Evolutionary conservation across 768 basidiomycete species (phyloP).

Genomic region (Serendipita vermifera): DNA sequence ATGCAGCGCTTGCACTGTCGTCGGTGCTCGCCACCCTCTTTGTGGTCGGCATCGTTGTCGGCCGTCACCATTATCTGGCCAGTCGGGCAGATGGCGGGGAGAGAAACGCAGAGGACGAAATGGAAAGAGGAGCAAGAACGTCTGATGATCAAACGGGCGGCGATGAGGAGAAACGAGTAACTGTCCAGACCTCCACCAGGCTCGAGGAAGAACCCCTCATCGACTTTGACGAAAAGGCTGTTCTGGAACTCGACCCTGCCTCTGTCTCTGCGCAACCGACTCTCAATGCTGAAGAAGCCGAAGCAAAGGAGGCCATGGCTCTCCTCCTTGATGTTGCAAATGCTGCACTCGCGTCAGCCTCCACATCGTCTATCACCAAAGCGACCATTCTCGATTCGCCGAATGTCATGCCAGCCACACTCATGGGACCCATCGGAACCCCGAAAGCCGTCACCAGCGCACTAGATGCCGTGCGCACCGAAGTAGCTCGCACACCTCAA

Average conservation of each 20-base stretch:
- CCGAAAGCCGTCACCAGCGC: neutral
- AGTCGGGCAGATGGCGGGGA: no score
- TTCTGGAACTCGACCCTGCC: neutral
- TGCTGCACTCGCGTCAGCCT: neutral
- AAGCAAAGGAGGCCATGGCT: neutral
- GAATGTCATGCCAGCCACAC: neutral
- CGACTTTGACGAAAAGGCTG: neutral
- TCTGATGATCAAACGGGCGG: no score
- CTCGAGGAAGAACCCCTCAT: no score
- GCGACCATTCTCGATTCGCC: neutral
- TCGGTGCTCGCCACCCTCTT: conserved; percentile 1
- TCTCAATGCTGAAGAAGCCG: neutral
- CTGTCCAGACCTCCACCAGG: no score
- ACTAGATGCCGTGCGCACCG: neutral
- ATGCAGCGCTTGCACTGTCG: neutral
- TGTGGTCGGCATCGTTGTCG: neutral
- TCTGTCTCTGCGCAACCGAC: neutral
- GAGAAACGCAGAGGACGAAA: neutral
- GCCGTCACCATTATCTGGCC: neutral
- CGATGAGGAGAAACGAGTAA: no score
- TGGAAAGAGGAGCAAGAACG: neutral
- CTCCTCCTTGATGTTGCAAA: conserved; percentile 4
- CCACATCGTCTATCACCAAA: no score
- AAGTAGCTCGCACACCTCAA: neutral
- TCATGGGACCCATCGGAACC: neutral